Base-by-base conservation (phyloP, 164 flowering plant species). In the Chimonanthus praecox region DNA sequence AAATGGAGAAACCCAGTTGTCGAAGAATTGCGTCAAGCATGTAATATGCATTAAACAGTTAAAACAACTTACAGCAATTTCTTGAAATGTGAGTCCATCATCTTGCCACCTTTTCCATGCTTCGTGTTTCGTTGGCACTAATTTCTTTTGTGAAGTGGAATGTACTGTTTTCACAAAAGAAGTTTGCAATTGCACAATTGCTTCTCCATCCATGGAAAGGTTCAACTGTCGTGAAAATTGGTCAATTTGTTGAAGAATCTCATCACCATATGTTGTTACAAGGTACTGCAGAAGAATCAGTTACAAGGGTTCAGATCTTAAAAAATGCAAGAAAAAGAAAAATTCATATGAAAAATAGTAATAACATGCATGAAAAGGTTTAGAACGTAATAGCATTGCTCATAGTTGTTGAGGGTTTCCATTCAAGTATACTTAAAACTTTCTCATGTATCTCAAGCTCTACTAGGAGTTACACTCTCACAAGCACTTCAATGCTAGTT, bases 21-120 rank as follows among this genome's bases (percentile, higher is more conserved):
- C 33, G 2, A 33, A 33, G 33, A 33, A 33, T 33, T 54, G 47
- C 9, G 2, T 64, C 33, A 44, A 47, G 13, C 0, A 5, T 10
- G 43, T 44, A 5, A 44, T 33, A 21, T 64, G 48, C 68, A 6
- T 9, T 13, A 18, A 64, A 67, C 7, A 11, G 49, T n/a, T 47
- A 64, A 7, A 58, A 76, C 43, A 68, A 66, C 84, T 71, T 81
- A 88, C 91, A 65, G 89, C 89, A 80, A 88, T 83, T 70, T 79
- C 60, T 48, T 80, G 73, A 76, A 82, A 45, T 6, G 88, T 72
- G 18, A 84, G 81, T 44, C 87, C 84, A 68, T 85, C 84, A 76
- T 83, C 87, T 73, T 80, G 82, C 89, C 89, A 88, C 89, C 80
- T 83, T 74, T 79, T 87, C 92, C 92, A 88, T 46, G 92, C 89